Evolutionary conservation across 345 rosid species (phyloP), one percentile per base, ranked within the genome.

Genomic region (Aurinia saxatilis): DNA sequence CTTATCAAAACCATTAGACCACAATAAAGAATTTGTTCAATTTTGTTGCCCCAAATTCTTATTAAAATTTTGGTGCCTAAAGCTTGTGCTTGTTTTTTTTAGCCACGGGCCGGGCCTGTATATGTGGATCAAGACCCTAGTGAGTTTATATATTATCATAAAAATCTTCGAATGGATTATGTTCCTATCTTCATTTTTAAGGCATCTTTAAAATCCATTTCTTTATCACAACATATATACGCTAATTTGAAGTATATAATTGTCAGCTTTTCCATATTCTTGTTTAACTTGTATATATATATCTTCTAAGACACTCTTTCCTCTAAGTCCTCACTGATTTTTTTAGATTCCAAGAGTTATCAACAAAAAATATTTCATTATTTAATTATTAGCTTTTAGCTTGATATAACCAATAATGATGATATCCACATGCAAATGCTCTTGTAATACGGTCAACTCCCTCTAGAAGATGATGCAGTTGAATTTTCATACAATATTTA

Each of bases 371-470:
- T 34, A 37, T 10, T 27, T 27, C 31, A 35, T 18, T 13, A 44
- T 29, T 8, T 6, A 27, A 27, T 25, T 5, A 45, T 35, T 44
- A 60, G 5, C 8, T 52, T 15, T 41, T 1, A 5, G 11, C 45
- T 51, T 36, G 16, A 42, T 17, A 44, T 27, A 61, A 51, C n/a
- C 31, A 42, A 16, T 9, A 63, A 55, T 47, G 49, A 54, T 55
- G 23, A 1, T 10, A 39, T 46, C 23, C 74, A 70, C 69, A 63
- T 70, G 74, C 68, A 63, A 62, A 54, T 62, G 52, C 57, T 38
- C 34, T 39, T 55, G 39, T 55, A 15, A 15, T 16, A 47, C 47
- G 57, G 69, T 63, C 74, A 70, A 63, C 63, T 15, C 46, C 19
- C 23, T 23, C 33, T 63, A 47, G 52, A 46, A 54, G 30, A 61